Evolutionary conservation across 371 early-diverging fungal genomes (phyloP).

Genomic region (Mortierella sp.): DNA sequence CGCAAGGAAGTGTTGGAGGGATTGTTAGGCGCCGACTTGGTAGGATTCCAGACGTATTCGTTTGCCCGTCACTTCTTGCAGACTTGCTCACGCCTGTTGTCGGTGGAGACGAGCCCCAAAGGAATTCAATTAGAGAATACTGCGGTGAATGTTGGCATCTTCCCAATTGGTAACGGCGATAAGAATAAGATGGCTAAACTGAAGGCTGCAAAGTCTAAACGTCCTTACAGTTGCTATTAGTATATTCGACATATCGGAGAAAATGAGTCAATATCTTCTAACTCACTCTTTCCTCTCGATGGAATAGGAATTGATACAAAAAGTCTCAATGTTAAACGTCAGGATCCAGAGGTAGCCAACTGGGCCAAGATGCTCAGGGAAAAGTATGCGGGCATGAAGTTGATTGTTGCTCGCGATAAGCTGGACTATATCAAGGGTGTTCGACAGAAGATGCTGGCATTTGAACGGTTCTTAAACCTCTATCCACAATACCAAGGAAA

Average conservation of each 20-base stretch:
- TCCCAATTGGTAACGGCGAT: conserved; percentile 80
- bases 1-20: conserved; percentile 88
- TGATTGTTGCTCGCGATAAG: conserved; percentile 96
- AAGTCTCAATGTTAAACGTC: conserved; percentile 44
- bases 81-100: conserved; percentile 87
- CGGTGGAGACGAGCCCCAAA: conserved; percentile 83
- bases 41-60: conserved; percentile 95
- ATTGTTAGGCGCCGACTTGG: conserved; percentile 84
- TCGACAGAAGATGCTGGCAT: conserved; percentile 91
- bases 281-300: neutral
- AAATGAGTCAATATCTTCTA: neutral
- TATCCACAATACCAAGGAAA: conserved; percentile 87
- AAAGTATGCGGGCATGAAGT: conserved; percentile 84
- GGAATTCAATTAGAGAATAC: conserved; percentile 87
- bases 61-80: conserved; percentile 94
- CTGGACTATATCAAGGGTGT: conserved; percentile 96
- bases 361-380: conserved; percentile 80
- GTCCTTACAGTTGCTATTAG: neutral
- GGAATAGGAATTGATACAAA: conserved; percentile 66
- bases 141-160: conserved; percentile 85
- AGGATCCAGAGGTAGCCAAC: conserved; percentile 77
- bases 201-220: neutral
- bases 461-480: conserved; percentile 81
- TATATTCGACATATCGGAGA: neutral
- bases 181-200: neutral